Evolutionary conservation across 805 yeast genomes (phyloP).

Genomic region (Saccharomyces eubayanus): DNA sequence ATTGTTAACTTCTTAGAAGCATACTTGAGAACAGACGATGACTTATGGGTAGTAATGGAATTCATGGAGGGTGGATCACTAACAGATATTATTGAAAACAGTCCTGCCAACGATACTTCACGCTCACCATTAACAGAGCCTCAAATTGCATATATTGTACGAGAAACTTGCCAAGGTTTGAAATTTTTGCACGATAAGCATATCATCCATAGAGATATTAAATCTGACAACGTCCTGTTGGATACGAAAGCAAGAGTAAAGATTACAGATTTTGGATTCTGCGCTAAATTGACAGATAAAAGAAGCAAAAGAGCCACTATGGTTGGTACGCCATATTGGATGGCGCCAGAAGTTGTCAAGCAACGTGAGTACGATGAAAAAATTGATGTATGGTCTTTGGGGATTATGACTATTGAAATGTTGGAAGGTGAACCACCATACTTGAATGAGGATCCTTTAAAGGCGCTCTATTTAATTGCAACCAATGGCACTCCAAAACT

Average conservation of each 20-base stretch:
- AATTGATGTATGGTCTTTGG: constrained; percentile 96
- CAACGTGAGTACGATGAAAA: constrained; percentile 94
- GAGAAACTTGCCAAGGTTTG: constrained; percentile 84
- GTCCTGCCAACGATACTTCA: constrained; percentile 39
- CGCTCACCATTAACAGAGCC: constrained; percentile 53
- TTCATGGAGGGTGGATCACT: constrained; percentile 98
- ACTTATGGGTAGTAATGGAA: constrained; percentile 99
- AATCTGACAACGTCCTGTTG: constrained; percentile 86
- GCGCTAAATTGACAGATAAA: constrained; percentile 83
- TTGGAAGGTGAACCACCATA: constrained; percentile 98
- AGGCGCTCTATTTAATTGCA: constrained; percentile 88
- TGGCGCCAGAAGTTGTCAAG: constrained; percentile 98
- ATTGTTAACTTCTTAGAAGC: constrained; percentile 93
- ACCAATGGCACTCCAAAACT: constrained; percentile 95
- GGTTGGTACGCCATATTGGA: constrained; percentile 99
- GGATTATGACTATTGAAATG: constrained; percentile 98
- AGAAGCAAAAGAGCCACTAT: constrained; percentile 89
- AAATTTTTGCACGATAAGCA: constrained; percentile 86
- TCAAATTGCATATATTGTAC: constrained; percentile 87
- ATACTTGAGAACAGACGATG: constrained; percentile 66
- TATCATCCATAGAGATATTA: constrained; percentile 93
- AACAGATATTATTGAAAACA: constrained; percentile 91
- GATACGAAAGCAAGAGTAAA: constrained; percentile 80
- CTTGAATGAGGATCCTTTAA: constrained; percentile 88
- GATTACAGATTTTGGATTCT: constrained; percentile 94